Evolutionary conservation across 2,329 filamentous ascomycete species (phyloP).

Genomic region (Claviceps paspali): DNA sequence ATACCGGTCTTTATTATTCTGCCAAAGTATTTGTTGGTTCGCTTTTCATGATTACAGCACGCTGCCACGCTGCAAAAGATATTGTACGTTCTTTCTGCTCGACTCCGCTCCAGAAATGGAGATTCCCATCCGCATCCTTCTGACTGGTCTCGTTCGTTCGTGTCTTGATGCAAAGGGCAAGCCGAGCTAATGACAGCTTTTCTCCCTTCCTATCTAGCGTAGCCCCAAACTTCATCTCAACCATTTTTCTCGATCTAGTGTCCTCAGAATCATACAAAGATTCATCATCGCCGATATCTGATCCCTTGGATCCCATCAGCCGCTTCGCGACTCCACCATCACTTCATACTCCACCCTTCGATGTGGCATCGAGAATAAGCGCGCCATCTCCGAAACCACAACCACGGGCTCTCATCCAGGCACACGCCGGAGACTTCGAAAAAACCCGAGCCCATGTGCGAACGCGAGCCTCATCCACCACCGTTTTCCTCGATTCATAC

Average conservation of each 20-base stretch:
- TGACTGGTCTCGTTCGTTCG: constrained; percentile 4
- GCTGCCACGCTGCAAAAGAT: constrained; percentile 19
- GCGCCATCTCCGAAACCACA: constrained; percentile 4
- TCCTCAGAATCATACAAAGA: constrained; percentile 1
- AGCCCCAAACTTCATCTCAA: constrained; percentile 1
- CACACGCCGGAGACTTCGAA: constrained; percentile 10
- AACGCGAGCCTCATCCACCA: constrained; percentile 20
- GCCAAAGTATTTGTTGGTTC: constrained; percentile 24
- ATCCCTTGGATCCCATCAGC: constrained; percentile 1
- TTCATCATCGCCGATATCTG: background rate
- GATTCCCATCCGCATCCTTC: constrained; percentile 4
- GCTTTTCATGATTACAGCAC: constrained; percentile 18
- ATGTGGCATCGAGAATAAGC: constrained; percentile 16
- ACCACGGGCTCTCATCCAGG: constrained; percentile 7
- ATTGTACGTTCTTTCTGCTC: constrained; percentile 12
- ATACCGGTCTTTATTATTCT: constrained; percentile 24
- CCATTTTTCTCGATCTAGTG: constrained; percentile 4
- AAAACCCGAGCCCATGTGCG: constrained; percentile 21
- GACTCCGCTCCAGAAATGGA: background rate
- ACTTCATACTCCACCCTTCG: constrained; percentile 8
- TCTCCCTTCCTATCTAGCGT: constrained; percentile 4
- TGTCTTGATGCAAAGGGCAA: constrained; percentile 3
- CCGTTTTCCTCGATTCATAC: constrained; percentile 18
- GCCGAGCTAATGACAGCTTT: constrained; percentile 3
- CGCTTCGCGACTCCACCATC: constrained; percentile 5